Base-by-base conservation (phyloP, 441 rosid genomes). In the Brassica hybrid region DNA sequence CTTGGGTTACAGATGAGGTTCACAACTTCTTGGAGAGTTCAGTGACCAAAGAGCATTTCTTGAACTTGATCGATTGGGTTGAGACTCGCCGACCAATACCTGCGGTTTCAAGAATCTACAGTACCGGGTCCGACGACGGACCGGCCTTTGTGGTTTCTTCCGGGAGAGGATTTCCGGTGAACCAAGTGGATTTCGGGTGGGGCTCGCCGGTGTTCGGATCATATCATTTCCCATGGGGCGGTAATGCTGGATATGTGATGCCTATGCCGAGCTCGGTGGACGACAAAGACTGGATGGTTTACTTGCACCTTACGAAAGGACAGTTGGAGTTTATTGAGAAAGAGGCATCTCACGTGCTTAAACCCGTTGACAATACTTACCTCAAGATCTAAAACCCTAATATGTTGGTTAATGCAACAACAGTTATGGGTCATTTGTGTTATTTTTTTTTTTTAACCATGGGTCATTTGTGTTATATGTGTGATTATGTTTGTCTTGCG, bases 181-280 rank as follows among this genome's bases (percentile, higher is more conserved):
- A 41, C 0, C 67, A 72, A 60, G 81, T 88, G 27, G 86, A 94
- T 60, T 94, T 92, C 32, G 98, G 98, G 32, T 94, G 97, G 97
- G 97, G 94, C 13, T 59, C 54, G 48, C 97, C 97, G 1, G 72
- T 68, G 4, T 86, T 94, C 21, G 94, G 93, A 50, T 88, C 97
- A 0, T 94, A 92, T 70, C 90, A 92, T 85, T 91, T 94, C 70
- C 95, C 98, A 3, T 94, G 97, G 97, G 96, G 95, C 13, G 97
- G 95, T 0, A 73, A 65, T 0, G 86, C 93, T 3, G 97, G 97
- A 0, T 94, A 91, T 72, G 94, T 94, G 13, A 91, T 94, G 97
- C 95, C 97, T 1, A 92, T 92, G 97, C 97, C 91, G 0, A 88
- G 91, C 69, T 84, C 91, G 0, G 77, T 30, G 3, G 59, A 72